Evolutionary conservation across 306 rosid genomes (phyloP), one percentile per base, ranked within the genome.

Genomic region (Cicer chorassanicum): DNA sequence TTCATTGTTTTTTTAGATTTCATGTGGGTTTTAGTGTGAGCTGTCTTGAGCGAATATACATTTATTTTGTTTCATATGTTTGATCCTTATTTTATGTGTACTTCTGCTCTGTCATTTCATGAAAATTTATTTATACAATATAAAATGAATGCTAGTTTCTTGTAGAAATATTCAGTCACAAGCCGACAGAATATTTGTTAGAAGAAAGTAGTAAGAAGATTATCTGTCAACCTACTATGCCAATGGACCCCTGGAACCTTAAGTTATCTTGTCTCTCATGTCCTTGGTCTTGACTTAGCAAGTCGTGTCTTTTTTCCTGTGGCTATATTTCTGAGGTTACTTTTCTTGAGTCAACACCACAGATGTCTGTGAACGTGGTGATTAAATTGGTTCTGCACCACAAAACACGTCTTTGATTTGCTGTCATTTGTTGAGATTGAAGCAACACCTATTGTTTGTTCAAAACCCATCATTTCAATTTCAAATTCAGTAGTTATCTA

Each of bases 351-450:
- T 34, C 61, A 48, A 29, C n/a, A 29, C 16, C 43, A 15, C 6
- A 54, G 10, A 56, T 49, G 49, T 73, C 64, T 12, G 38, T 21
- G 68, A 62, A 40, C 29, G 2, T 63, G 40, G 43, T 56, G 42
- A 36, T 62, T 36, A 40, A 45, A 39, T 55, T 70, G 54, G 81
- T 78, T 68, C 56, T 56, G 72, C 45, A 19, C 19, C 48, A 29
- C 65, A 39, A 29, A 29, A 12, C 59, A 16, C 16, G 1, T 15
- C 38, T 65, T 53, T 75, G 64, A 63, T 42, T 68, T 38, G 44
- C 57, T 16, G 61, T 62, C 73, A 50, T 50, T 70, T 41, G 54
- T 80, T 40, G 15, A 14, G 34, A 11, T 46, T 50, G 44, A 55
- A 39, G 70, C 59, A 80, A 39, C 43, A 1, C 51, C 59, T 40